These are phyloP conservation scores for Nigrospora osmanthi DNA, from an alignment of 2,329 filamentous ascomycete species.

Conservation along the genomic window DNA sequence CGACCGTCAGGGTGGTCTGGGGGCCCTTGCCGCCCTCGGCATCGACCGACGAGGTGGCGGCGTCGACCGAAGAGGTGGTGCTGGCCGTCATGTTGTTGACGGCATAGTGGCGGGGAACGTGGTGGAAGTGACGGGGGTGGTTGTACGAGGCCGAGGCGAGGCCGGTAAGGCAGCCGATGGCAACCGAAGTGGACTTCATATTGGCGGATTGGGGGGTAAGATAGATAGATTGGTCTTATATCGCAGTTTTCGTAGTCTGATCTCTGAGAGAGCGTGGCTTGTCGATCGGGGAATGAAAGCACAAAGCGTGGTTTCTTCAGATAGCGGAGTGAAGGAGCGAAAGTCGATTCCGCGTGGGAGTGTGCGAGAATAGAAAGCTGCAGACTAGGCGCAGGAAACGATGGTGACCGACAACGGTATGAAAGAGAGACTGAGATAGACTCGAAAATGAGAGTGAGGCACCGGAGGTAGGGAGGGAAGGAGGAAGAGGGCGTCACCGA, in stretches of 20 bases:
- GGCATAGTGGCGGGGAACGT: conserved; percentile 11
- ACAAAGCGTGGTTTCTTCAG: neutral
- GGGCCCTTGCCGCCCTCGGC: neutral
- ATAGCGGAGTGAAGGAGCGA: conserved; percentile 17
- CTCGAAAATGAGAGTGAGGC: conserved; percentile 17
- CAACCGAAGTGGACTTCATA: conserved; percentile 25
- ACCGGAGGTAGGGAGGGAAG: conserved; percentile 11
- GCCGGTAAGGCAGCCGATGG: conserved; percentile 22
- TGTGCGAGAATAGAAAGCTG: conserved; percentile 14
- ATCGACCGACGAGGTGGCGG: neutral
- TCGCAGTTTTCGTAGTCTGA: conserved; percentile 7
- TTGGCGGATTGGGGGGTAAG: conserved; percentile 8
- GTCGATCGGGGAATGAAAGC: conserved; percentile 11
- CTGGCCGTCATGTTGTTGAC: conserved; percentile 16
- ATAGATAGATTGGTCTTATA: conserved; percentile 1
- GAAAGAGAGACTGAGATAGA: conserved; percentile 25
- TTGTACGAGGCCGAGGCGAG: conserved; percentile 20
- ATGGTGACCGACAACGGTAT: conserved; percentile 17
- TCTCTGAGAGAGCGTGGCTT: conserved; percentile 17
- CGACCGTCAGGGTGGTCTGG: conserved; percentile 22
- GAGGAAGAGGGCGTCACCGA: conserved; percentile 1
- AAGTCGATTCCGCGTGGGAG: conserved; percentile 25
- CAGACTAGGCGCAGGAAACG: conserved; percentile 17
- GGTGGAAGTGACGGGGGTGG: conserved; percentile 22
- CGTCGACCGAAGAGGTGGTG: neutral